A percentile compares a stretch with the other conserved stretches of the same genome.
phyloP scores from a whole-genome alignment of 768 basidiomycete genomes.

The Mycena capillaripes region DNA sequence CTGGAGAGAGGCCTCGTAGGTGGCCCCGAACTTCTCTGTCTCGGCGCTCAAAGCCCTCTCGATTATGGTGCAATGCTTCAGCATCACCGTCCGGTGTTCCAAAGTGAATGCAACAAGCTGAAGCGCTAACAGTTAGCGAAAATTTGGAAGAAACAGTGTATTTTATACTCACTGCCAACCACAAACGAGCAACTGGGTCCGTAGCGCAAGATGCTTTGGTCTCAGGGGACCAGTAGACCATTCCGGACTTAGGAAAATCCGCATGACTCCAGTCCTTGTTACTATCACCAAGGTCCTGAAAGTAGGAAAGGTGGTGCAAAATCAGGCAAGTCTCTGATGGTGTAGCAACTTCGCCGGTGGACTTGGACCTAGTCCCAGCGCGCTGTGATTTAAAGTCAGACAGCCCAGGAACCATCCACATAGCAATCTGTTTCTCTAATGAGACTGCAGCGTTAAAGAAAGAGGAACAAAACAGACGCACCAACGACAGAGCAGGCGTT shows the following conservation, averaged over 20 bases:
- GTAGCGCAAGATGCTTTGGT: not conserved
- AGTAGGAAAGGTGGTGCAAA: not conserved
- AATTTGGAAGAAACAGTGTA: not conserved
- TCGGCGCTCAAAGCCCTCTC: not conserved
- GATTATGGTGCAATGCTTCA: not conserved
- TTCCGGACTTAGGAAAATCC: not conserved
- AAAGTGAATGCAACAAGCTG: not conserved
- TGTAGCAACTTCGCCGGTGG: not conserved
- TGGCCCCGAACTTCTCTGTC: not conserved
- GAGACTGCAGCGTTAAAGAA: not conserved
- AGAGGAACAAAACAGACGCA: not conserved
- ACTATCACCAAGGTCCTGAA: not conserved
- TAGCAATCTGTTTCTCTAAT: not conserved
- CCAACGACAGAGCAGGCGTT: not conserved
- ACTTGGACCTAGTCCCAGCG: not conserved
- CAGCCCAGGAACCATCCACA: not conserved
- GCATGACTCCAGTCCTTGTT: not conserved
- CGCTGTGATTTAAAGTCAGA: not conserved
- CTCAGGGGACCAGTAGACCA: conserved; percentile 3
- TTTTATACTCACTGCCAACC: not conserved
- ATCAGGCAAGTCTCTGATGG: not conserved
- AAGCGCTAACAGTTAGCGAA: not conserved
- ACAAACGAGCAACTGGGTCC: not conserved
- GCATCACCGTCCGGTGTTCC: not conserved
- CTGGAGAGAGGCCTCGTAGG: not conserved